These are phyloP conservation scores for Arxiozyma heterogenica DNA, from an alignment of 1,139 yeast species.

Conservation along the genomic window DNA sequence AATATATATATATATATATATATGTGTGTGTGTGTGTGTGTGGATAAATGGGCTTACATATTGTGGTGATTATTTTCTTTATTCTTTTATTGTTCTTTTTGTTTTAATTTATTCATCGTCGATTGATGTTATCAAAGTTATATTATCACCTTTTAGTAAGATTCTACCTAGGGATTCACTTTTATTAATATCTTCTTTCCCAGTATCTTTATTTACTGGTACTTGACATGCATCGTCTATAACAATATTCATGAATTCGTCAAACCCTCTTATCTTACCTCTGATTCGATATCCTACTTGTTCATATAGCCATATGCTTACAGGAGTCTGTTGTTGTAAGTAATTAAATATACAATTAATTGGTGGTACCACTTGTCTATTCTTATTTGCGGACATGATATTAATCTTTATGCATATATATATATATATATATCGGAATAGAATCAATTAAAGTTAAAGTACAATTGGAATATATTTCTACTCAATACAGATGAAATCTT, in stretches of 20 bases:
- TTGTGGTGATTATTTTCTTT: not conserved
- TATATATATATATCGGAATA: too few relatives aligned
- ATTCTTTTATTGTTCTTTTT: not conserved
- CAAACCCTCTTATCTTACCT: conserved; percentile 84
- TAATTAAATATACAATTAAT: conserved; percentile 82
- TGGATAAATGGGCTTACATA: too few relatives aligned
- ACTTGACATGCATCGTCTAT: conserved; percentile 80
- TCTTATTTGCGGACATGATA: conserved; percentile 9
- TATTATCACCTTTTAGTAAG: conserved; percentile 86
- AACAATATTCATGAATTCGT: conserved; percentile 96
- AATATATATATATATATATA: not conserved
- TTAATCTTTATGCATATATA: not conserved
- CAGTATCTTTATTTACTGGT: conserved; percentile 32
- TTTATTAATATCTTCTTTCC: conserved; percentile 22
- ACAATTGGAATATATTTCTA: too few relatives aligned
- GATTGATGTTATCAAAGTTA: conserved; percentile 58
- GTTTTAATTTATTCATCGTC: conserved; percentile 6
- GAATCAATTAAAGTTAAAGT: too few relatives aligned
- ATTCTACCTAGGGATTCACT: conserved; percentile 53
- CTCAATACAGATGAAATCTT: too few relatives aligned
- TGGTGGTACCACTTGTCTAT: conserved; percentile 52
- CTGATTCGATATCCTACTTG: conserved; percentile 70
- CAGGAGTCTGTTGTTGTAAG: conserved; percentile 71
- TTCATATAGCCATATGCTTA: conserved; percentile 82
- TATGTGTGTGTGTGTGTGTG: too few relatives aligned